Evolutionary conservation across 768 basidiomycete genomes (phyloP).

Genomic region (Leccinum subtestaceum): DNA sequence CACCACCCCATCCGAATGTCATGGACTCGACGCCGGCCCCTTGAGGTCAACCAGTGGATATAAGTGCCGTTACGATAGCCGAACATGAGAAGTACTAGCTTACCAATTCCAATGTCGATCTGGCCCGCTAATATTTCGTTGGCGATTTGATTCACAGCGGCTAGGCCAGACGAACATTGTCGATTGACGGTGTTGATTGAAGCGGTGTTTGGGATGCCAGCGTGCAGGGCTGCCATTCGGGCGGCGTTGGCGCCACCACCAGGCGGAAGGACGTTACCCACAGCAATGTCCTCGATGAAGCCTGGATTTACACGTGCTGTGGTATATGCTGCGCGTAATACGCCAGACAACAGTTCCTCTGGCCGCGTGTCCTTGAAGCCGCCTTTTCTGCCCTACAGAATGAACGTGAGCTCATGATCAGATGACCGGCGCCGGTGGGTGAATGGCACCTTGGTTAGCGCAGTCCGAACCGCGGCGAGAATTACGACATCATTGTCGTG

Average conservation of each 20-base stretch:
- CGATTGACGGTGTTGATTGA: constrained; percentile 83
- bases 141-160: constrained; percentile 79
- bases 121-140: constrained; percentile 75
- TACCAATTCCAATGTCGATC: constrained; percentile 89
- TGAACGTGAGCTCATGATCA: constrained; percentile 2
- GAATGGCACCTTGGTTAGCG: constrained; percentile 76
- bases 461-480: constrained; percentile 83
- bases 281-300: constrained; percentile 79
- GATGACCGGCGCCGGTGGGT: background rate
- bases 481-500: constrained; percentile 88
- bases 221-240: constrained; percentile 82
- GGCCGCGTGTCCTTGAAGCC: constrained; percentile 89
- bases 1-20: constrained; percentile 71
- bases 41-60: constrained; percentile 25
- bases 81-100: constrained; percentile 20
- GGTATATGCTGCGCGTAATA: constrained; percentile 71
- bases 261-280: constrained; percentile 87
- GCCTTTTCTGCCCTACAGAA: constrained; percentile 69
- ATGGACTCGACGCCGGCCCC: constrained; percentile 90
- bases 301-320: constrained; percentile 70
- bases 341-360: constrained; percentile 75
- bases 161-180: constrained; percentile 86
- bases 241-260: constrained; percentile 80
- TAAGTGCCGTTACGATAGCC: background rate
- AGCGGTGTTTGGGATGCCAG: constrained; percentile 77